Evolutionary conservation across 2,329 filamentous ascomycete genomes (phyloP).

Genomic region (Trichoderma sp.): DNA sequence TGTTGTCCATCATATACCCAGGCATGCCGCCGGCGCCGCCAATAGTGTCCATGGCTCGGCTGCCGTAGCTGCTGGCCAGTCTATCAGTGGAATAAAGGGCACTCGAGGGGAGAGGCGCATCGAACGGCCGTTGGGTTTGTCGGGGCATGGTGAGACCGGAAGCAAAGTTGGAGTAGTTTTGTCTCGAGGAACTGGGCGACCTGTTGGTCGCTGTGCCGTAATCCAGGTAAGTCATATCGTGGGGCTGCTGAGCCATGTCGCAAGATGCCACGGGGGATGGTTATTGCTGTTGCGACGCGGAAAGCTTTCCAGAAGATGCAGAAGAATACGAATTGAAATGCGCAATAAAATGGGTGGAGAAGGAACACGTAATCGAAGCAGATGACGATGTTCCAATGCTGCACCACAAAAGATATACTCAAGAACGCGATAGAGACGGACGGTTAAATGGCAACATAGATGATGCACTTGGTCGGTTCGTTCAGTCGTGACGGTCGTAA

Average conservation of each 20-base stretch:
- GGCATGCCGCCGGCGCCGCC: constrained; percentile 39
- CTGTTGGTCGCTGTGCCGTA: constrained; percentile 60
- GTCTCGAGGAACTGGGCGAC: constrained; percentile 64
- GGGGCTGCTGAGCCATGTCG: constrained; percentile 46
- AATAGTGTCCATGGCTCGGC: constrained; percentile 56
- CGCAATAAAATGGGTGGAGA: constrained; percentile 15
- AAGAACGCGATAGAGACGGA: constrained; percentile 16
- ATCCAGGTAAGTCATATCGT: constrained; percentile 69
- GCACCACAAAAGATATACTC: not conserved
- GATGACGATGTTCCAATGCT: constrained; percentile 4
- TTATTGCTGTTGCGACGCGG: constrained; percentile 27
- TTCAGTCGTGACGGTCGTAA: constrained; percentile 21
- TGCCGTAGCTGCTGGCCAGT: constrained; percentile 56
- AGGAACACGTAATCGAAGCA: not conserved
- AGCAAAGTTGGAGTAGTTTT: constrained; percentile 54
- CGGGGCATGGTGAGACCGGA: constrained; percentile 42
- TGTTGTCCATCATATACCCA: constrained; percentile 60
- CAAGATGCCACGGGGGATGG: constrained; percentile 24
- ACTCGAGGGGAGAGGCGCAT: constrained; percentile 60
- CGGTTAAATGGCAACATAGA: constrained; percentile 14
- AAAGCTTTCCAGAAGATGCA: constrained; percentile 20
- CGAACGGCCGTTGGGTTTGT: constrained; percentile 70
- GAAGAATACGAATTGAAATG: not conserved
- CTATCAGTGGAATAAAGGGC: constrained; percentile 70
- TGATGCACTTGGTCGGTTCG: constrained; percentile 16